phyloP scores from a whole-genome alignment of 1,284 basidiomycete genomes.

The Agaricales sp. region DNA sequence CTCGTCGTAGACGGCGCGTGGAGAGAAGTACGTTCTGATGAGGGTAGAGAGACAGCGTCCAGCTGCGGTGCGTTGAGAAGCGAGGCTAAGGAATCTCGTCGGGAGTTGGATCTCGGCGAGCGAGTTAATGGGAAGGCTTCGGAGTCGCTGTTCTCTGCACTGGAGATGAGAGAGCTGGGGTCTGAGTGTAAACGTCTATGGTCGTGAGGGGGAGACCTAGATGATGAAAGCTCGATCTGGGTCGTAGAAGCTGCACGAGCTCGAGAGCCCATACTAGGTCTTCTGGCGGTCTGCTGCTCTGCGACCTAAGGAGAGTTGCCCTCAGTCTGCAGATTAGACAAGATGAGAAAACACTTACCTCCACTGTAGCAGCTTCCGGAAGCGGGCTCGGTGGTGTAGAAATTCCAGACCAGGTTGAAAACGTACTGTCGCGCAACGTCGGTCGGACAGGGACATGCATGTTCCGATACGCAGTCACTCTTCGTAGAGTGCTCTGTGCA shows the following conservation, averaged over 20 bases:
- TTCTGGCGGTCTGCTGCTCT: not conserved
- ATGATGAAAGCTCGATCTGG: not conserved
- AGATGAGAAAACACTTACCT: not conserved
- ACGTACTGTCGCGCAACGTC: not conserved
- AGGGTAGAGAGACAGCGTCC: not conserved
- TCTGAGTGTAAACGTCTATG: not conserved
- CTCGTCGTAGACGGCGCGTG: not conserved
- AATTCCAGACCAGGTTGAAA: not conserved
- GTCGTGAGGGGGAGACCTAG: not conserved
- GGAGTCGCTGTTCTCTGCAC: not conserved
- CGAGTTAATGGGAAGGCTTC: not conserved
- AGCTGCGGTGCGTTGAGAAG: not conserved
- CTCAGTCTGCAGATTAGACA: not conserved
- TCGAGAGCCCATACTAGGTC: not conserved
- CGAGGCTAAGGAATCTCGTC: not conserved
- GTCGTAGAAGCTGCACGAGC: slow-evolving; percentile 1
- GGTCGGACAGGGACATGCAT: not conserved
- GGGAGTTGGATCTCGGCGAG: not conserved
- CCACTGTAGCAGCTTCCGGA: not conserved
- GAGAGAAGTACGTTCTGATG: not conserved
- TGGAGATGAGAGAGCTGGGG: not conserved
- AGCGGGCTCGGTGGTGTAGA: not conserved
- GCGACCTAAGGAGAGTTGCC: not conserved
- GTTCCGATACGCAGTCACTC: not conserved
- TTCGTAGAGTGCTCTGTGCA: not conserved